phyloP scores from a whole-genome alignment of 305 asterid genomes.

The Vinca major region DNA sequence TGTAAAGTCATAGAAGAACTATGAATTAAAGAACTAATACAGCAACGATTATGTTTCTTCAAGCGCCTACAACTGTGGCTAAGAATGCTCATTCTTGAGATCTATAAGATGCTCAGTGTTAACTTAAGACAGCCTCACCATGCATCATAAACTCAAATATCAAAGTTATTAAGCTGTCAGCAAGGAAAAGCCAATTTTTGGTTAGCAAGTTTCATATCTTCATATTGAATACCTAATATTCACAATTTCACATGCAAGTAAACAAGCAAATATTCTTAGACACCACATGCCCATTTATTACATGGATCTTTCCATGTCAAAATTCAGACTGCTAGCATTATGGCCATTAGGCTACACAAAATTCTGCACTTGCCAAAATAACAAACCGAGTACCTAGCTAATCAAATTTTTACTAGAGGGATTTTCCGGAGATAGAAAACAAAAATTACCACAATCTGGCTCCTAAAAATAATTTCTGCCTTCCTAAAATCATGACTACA shows the following conservation, averaged over 20 bases:
- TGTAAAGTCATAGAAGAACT: not conserved
- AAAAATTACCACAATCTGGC: not conserved
- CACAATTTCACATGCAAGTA: not conserved
- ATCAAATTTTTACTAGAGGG: not conserved
- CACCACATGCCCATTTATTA: not conserved
- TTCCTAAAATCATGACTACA: not conserved
- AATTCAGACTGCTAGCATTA: not conserved
- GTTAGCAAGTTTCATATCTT: not conserved
- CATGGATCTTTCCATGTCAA: too few relatives aligned
- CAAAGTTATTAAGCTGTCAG: not conserved
- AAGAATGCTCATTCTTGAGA: not conserved
- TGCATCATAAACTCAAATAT: not conserved
- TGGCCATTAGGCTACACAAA: not conserved
- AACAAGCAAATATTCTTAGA: not conserved
- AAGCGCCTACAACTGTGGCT: not conserved
- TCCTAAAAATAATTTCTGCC: not conserved
- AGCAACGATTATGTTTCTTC: not conserved
- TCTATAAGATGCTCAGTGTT: too few relatives aligned
- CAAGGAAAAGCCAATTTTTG: not conserved
- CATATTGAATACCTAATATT: not conserved
- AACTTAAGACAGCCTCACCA: not conserved
- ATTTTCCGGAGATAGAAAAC: not conserved
- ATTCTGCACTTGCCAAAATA: not conserved
- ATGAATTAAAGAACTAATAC: not conserved
- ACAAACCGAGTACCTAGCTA: not conserved